Conservation (phyloP, 2,329 filamentous ascomycete species). For the Ophiostoma tasmaniense region DNA sequence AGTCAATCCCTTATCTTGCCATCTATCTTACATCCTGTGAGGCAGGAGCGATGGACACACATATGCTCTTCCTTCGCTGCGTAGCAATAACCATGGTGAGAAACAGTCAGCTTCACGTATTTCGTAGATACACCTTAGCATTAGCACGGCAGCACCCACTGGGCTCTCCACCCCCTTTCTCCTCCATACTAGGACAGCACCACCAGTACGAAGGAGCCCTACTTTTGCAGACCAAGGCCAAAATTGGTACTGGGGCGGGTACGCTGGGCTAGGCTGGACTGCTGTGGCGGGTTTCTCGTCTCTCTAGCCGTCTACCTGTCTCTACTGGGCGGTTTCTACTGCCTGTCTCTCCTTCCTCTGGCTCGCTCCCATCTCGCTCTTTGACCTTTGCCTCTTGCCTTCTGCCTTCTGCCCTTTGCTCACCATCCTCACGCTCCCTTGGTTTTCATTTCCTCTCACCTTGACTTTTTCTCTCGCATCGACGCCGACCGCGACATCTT, state of each 20-base stretch:
- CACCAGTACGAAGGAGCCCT: neutral
- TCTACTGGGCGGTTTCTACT: neutral
- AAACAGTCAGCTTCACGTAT: neutral
- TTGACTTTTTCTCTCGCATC: neutral
- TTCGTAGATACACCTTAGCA: neutral
- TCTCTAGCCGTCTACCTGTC: conserved; percentile 8
- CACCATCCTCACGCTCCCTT: conserved; percentile 1
- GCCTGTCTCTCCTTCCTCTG: neutral
- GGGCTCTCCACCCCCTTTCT: conserved; percentile 4
- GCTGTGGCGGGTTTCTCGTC: conserved; percentile 16
- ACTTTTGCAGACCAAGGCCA: conserved; percentile 10
- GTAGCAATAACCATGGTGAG: neutral
- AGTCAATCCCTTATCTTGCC: neutral
- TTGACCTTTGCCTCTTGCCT: neutral
- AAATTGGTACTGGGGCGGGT: conserved; percentile 11
- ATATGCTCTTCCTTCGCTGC: neutral
- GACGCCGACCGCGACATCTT: neutral
- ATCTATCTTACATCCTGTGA: neutral
- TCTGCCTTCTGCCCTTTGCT: neutral
- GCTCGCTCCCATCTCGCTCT: neutral
- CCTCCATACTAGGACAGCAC: neutral
- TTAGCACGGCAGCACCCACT: conserved; percentile 2
- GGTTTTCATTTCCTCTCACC: neutral
- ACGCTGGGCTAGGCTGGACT: neutral
- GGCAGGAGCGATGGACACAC: neutral